Percentiles rank a stretch among this genome's conserved stretches.
Evolutionary conservation across 2,329 filamentous ascomycete genomes (phyloP).

Genomic region (Claviceps purpurea): DNA sequence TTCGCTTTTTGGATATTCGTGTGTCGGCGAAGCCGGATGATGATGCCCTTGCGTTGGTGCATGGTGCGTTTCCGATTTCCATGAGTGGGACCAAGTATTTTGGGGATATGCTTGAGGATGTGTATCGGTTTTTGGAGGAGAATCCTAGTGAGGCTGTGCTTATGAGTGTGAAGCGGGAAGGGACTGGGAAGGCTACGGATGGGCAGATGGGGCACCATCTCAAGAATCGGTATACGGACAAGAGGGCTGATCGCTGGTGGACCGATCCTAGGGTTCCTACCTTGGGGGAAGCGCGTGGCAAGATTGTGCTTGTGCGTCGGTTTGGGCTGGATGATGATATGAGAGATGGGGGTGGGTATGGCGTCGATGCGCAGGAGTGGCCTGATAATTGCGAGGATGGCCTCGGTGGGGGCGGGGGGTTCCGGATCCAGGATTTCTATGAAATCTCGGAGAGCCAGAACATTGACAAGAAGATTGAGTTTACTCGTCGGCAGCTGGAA

Average conservation of each 20-base stretch:
- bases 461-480: slow-evolving; percentile 69
- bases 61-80: slow-evolving; percentile 79
- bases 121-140: slow-evolving; percentile 61
- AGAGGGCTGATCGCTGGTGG: slow-evolving; percentile 54
- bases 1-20: slow-evolving; percentile 88
- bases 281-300: slow-evolving; percentile 67
- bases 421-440: slow-evolving; percentile 91
- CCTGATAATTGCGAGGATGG: slow-evolving; percentile 80
- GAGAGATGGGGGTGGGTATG: slow-evolving; percentile 34
- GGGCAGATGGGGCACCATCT: slow-evolving; percentile 64
- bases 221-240: slow-evolving; percentile 53
- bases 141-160: slow-evolving; percentile 76
- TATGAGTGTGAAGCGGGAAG: slow-evolving; percentile 83
- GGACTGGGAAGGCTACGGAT: slow-evolving; percentile 67
- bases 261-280: slow-evolving; percentile 63
- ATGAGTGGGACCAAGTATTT: slow-evolving; percentile 73
- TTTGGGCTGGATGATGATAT: slow-evolving; percentile 53
- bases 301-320: slow-evolving; percentile 71
- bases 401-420: slow-evolving; percentile 51
- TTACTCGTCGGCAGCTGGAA: slow-evolving; percentile 62
- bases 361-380: slow-evolving; percentile 55
- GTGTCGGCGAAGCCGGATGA: slow-evolving; percentile 43
- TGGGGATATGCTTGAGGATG: slow-evolving; percentile 53
- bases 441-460: slow-evolving; percentile 63
- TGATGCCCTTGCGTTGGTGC: slow-evolving; percentile 68